These are phyloP conservation scores for Tulasnella sp. DNA, from an alignment of 768 basidiomycete genomes.

Conservation along the genomic window DNA sequence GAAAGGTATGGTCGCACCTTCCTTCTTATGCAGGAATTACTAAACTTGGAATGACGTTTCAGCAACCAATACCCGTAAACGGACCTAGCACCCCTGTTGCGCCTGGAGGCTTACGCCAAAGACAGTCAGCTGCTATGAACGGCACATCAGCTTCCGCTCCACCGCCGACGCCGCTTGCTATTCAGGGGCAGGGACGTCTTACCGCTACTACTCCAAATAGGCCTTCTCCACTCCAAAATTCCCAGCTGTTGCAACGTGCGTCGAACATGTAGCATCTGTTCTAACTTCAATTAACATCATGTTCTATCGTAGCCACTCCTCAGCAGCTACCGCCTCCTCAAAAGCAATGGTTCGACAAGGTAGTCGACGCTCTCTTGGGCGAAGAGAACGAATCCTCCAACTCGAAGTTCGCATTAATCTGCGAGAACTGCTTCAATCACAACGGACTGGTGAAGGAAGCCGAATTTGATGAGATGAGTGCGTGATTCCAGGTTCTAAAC, in stretches of 20 bases:
- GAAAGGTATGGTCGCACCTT: constrained; percentile 22
- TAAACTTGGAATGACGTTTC: neutral
- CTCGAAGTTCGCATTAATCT: constrained; percentile 73
- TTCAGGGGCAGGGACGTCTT: neutral
- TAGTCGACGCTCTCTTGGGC: constrained; percentile 82
- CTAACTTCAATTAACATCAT: constrained; percentile 4
- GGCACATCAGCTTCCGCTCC: neutral
- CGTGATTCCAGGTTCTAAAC: constrained; percentile 39
- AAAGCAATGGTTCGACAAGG: constrained; percentile 81
- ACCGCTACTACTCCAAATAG: neutral
- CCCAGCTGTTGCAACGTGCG: constrained; percentile 3
- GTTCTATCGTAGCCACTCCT: neutral
- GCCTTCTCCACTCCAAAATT: neutral
- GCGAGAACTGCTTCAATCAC: constrained; percentile 79
- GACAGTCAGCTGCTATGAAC: neutral
- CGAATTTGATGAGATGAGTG: constrained; percentile 78
- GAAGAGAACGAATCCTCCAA: constrained; percentile 52
- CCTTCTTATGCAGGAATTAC: neutral
- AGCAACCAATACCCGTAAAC: neutral
- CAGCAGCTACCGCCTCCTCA: constrained; percentile 50
- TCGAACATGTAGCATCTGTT: neutral
- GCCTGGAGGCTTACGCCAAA: neutral
- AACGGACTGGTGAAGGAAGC: constrained; percentile 84
- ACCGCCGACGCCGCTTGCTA: neutral
- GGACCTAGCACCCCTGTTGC: constrained; percentile 8